These are phyloP conservation scores for Monascus ruber DNA, from an alignment of 2,329 filamentous ascomycete species.

Conservation along the genomic window DNA sequence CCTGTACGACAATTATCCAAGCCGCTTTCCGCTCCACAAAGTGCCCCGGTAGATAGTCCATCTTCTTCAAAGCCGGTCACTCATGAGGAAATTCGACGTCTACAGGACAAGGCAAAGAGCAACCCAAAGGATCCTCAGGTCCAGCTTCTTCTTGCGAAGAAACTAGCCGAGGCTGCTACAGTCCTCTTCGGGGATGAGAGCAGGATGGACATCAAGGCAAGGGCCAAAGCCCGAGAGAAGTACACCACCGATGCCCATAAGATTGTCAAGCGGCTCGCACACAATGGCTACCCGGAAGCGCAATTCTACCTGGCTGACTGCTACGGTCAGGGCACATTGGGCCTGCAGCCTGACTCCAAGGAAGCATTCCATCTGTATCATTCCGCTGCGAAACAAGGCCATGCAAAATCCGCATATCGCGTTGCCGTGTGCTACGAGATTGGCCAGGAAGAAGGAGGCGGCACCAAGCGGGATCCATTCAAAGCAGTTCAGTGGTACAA, in stretches of 20 bases:
- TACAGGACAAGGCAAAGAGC: slow-evolving; percentile 57
- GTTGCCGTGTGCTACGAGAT: slow-evolving; percentile 97
- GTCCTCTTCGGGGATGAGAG: slow-evolving; percentile 67
- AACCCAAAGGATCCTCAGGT: slow-evolving; percentile 62
- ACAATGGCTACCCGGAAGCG: slow-evolving; percentile 63
- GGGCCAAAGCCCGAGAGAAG: slow-evolving; percentile 59
- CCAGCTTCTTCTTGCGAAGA: slow-evolving; percentile 66
- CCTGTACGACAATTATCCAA: slow-evolving; percentile 5
- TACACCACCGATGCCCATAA: slow-evolving; percentile 83
- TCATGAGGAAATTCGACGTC: slow-evolving; percentile 60
- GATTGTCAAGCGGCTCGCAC: slow-evolving; percentile 75
- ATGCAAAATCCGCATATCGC: slow-evolving; percentile 78
- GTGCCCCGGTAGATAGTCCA: slow-evolving; percentile 4
- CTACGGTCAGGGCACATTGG: slow-evolving; percentile 69
- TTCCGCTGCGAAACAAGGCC: slow-evolving; percentile 79
- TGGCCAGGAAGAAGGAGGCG: slow-evolving; percentile 85
- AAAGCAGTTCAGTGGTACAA: slow-evolving; percentile 99
- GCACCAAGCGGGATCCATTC: slow-evolving; percentile 76
- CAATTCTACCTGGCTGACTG: slow-evolving; percentile 93
- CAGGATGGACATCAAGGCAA: slow-evolving; percentile 54
- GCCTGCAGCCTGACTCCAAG: slow-evolving; percentile 70
- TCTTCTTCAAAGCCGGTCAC: slow-evolving; percentile 53
- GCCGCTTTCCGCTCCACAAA: slow-evolving; percentile 1
- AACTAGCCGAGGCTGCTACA: slow-evolving; percentile 71
- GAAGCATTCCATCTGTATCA: slow-evolving; percentile 92